A percentile compares a stretch with the other conserved stretches of the same genome.
These are phyloP conservation scores for Fusarium lateritium DNA, from an alignment of 2,329 filamentous ascomycete genomes.

Conservation along the genomic window DNA sequence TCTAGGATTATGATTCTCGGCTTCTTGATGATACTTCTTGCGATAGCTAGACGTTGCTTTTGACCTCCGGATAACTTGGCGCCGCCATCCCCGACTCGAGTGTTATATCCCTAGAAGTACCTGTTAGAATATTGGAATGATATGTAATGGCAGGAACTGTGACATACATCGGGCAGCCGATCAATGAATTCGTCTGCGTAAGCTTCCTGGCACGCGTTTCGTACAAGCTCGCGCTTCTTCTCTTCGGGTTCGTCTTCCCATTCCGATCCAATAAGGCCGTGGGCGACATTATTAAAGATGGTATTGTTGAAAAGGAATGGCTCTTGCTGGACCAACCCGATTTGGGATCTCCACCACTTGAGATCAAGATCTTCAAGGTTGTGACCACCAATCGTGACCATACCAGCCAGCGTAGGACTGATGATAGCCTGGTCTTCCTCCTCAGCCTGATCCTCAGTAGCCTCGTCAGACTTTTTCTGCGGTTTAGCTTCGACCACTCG, in stretches of 20 bases:
- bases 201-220: conserved; percentile 65
- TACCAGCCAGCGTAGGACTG: conserved; percentile 4
- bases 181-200: conserved; percentile 68
- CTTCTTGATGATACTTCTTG: conserved; percentile 66
- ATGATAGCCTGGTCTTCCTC: neutral
- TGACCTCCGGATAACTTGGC: conserved; percentile 70
- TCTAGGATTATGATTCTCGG: conserved; percentile 76
- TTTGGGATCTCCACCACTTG: conserved; percentile 44
- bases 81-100: conserved; percentile 68
- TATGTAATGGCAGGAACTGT: conserved; percentile 28
- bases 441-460: neutral
- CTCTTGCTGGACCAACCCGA: conserved; percentile 67
- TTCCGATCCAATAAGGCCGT: conserved; percentile 58
- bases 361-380: conserved; percentile 37
- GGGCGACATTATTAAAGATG: conserved; percentile 61
- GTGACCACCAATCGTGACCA: conserved; percentile 4
- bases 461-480: neutral
- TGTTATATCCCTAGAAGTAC: conserved; percentile 58
- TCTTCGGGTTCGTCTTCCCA: conserved; percentile 57
- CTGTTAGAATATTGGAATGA: neutral
- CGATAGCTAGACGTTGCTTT: conserved; percentile 69
- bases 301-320: conserved; percentile 69
- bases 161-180: conserved; percentile 59
- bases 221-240: conserved; percentile 59
- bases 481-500: conserved; percentile 12